Conservation (phyloP, 495 filamentous ascomycete species). For the Aspergillus nidulans region DNA sequence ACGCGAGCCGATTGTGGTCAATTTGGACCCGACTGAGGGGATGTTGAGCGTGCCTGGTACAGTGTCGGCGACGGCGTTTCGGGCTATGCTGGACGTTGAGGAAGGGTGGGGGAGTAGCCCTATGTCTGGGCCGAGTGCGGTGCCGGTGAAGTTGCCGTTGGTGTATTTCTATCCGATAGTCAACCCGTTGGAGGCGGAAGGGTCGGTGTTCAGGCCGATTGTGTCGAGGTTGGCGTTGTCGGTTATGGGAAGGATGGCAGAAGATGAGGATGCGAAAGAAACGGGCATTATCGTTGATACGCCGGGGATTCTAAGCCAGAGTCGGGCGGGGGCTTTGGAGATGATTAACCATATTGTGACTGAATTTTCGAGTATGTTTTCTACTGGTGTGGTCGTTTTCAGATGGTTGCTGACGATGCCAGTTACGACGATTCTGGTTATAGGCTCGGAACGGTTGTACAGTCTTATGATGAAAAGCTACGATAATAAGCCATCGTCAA, state of each 20-base stretch:
- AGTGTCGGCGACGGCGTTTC: slow-evolving; percentile 76
- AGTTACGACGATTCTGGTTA: slow-evolving; percentile 75
- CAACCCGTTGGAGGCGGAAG: slow-evolving; percentile 66
- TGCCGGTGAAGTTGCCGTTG: slow-evolving; percentile 86
- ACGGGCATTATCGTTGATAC: slow-evolving; percentile 86
- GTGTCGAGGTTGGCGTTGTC: slow-evolving; percentile 74
- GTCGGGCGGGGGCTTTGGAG: slow-evolving; percentile 62
- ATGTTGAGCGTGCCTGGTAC: slow-evolving; percentile 82
- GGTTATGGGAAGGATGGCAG: slow-evolving; percentile 70
- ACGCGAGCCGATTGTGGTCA: slow-evolving; percentile 76
- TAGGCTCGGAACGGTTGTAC: slow-evolving; percentile 80
- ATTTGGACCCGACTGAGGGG: slow-evolving; percentile 80
- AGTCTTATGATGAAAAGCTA: slow-evolving; percentile 74
- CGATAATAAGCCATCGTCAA: slow-evolving; percentile 55
- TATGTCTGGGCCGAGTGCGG: slow-evolving; percentile 78
- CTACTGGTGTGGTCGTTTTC: background rate
- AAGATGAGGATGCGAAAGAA: slow-evolving; percentile 63
- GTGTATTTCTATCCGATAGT: slow-evolving; percentile 85
- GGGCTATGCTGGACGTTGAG: slow-evolving; percentile 80
- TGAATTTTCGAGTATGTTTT: slow-evolving; percentile 69
- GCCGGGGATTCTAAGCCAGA: slow-evolving; percentile 60
- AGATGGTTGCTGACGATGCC: slow-evolving; percentile 7
- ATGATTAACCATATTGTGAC: slow-evolving; percentile 76
- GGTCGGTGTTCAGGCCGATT: slow-evolving; percentile 66
- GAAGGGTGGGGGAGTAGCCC: slow-evolving; percentile 90